These are phyloP conservation scores for Pseudopithomyces chartarum DNA, from an alignment of 2,329 filamentous ascomycete species.

Conservation along the genomic window DNA sequence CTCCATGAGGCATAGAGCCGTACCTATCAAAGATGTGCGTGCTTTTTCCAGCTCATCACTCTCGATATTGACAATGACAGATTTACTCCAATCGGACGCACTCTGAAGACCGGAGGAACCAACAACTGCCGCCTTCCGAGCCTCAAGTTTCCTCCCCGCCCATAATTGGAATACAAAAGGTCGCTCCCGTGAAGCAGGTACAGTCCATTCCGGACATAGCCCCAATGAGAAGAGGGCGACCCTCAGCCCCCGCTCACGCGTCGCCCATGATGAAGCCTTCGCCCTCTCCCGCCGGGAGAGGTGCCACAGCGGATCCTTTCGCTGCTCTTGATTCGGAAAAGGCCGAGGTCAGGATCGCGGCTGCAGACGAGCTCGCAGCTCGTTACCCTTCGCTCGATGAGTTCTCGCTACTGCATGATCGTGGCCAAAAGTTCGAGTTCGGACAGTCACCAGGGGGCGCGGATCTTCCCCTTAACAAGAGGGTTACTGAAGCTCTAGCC, in stretches of 20 bases:
- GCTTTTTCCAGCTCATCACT: background rate
- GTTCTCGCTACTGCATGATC: slow-evolving; percentile 87
- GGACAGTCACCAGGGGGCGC: slow-evolving; percentile 50
- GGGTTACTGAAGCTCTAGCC: slow-evolving; percentile 75
- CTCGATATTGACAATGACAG: slow-evolving; percentile 37
- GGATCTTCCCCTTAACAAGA: slow-evolving; percentile 61
- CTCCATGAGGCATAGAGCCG: slow-evolving; percentile 82
- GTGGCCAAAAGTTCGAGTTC: slow-evolving; percentile 84
- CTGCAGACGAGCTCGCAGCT: slow-evolving; percentile 78
- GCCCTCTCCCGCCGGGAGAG: slow-evolving; percentile 72
- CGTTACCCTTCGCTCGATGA: slow-evolving; percentile 92
- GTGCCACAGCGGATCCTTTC: slow-evolving; percentile 80
- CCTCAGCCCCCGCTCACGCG: slow-evolving; percentile 59
- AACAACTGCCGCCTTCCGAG: slow-evolving; percentile 63
- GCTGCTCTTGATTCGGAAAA: slow-evolving; percentile 79
- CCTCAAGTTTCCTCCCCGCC: slow-evolving; percentile 60
- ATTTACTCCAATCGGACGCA: slow-evolving; percentile 62
- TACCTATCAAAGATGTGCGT: slow-evolving; percentile 84
- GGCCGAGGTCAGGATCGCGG: slow-evolving; percentile 51
- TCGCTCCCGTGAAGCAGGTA: slow-evolving; percentile 72
- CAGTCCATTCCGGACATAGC: slow-evolving; percentile 84
- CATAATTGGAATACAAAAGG: slow-evolving; percentile 79
- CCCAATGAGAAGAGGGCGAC: slow-evolving; percentile 89
- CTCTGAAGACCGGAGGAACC: slow-evolving; percentile 66
- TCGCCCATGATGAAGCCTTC: slow-evolving; percentile 57